Evolutionary conservation across 2,329 filamentous ascomycete species (phyloP).

Genomic region (Westerdykella sp.): DNA sequence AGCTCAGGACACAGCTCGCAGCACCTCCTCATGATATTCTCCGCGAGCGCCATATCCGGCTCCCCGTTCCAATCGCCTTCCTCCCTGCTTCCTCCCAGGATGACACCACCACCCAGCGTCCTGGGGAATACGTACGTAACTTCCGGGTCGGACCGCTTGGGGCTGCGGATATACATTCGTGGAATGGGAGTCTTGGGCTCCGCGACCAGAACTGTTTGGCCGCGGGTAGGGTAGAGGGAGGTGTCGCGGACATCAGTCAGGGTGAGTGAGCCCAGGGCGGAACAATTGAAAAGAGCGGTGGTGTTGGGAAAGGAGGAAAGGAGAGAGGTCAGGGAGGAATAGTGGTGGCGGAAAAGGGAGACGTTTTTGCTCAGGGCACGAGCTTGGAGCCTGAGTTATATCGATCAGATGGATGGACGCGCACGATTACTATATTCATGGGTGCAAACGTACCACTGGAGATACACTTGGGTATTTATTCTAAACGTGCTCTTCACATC

Average conservation of each 20-base stretch:
- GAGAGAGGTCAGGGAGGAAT: slow-evolving; percentile 63
- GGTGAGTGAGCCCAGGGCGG: slow-evolving; percentile 66
- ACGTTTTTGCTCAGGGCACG: slow-evolving; percentile 71
- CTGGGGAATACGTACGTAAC: slow-evolving; percentile 44
- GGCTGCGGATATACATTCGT: slow-evolving; percentile 41
- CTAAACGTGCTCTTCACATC: slow-evolving; percentile 34
- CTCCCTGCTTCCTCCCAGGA: slow-evolving; percentile 78
- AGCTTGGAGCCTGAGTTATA: slow-evolving; percentile 34
- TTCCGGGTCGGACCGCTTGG: slow-evolving; percentile 38
- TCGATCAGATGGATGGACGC: neutral
- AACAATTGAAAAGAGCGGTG: slow-evolving; percentile 75
- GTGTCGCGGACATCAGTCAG: slow-evolving; percentile 79
- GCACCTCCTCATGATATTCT: slow-evolving; percentile 74
- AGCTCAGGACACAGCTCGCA: slow-evolving; percentile 62
- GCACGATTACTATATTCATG: neutral
- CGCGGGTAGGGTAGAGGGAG: slow-evolving; percentile 65
- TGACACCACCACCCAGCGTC: slow-evolving; percentile 63
- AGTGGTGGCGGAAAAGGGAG: slow-evolving; percentile 42
- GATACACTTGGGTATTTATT: slow-evolving; percentile 35
- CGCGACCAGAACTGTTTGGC: slow-evolving; percentile 72
- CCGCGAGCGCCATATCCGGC: slow-evolving; percentile 68
- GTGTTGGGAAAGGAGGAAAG: slow-evolving; percentile 54
- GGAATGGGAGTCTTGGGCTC: slow-evolving; percentile 35
- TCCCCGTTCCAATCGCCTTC: slow-evolving; percentile 73
- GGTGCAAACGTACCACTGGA: slow-evolving; percentile 26